These are phyloP conservation scores for Ilex paraguariensis DNA, from an alignment of 305 asterid genomes.

Conservation along the genomic window DNA sequence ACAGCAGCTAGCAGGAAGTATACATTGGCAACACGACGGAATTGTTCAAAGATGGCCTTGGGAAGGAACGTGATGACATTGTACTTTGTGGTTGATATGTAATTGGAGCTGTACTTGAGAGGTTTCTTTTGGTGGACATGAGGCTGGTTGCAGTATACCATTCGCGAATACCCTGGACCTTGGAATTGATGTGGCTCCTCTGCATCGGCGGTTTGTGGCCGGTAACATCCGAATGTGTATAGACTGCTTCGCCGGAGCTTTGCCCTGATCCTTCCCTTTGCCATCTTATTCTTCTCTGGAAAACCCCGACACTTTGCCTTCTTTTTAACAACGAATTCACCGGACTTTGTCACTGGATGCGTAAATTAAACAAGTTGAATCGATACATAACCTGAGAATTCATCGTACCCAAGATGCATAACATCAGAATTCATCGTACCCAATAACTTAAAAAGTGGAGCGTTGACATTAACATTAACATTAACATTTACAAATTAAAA, in stretches of 20 bases:
- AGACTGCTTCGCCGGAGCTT: constrained; percentile 59
- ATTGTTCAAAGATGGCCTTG: constrained; percentile 78
- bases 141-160: constrained; percentile 69
- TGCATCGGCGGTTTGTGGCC: constrained; percentile 38
- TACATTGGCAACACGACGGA: constrained; percentile 84
- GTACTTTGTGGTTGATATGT: constrained; percentile 84
- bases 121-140: constrained; percentile 49
- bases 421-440: too few relatives aligned
- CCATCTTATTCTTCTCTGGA: constrained; percentile 27
- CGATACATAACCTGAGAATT: too few relatives aligned
- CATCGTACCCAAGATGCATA: too few relatives aligned
- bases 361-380: too few relatives aligned
- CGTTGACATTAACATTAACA: too few relatives aligned
- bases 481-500: too few relatives aligned
- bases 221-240: constrained; percentile 60
- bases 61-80: constrained; percentile 67
- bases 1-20: constrained; percentile 77
- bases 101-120: constrained; percentile 54
- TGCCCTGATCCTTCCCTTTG: constrained; percentile 58
- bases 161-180: constrained; percentile 61
- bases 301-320: too few relatives aligned
- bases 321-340: too few relatives aligned
- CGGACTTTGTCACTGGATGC: too few relatives aligned
- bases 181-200: constrained; percentile 45
- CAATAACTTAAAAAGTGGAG: too few relatives aligned